Evolutionary conservation across 1,284 basidiomycete genomes (phyloP).

Genomic region (Irpex rosettiformis): DNA sequence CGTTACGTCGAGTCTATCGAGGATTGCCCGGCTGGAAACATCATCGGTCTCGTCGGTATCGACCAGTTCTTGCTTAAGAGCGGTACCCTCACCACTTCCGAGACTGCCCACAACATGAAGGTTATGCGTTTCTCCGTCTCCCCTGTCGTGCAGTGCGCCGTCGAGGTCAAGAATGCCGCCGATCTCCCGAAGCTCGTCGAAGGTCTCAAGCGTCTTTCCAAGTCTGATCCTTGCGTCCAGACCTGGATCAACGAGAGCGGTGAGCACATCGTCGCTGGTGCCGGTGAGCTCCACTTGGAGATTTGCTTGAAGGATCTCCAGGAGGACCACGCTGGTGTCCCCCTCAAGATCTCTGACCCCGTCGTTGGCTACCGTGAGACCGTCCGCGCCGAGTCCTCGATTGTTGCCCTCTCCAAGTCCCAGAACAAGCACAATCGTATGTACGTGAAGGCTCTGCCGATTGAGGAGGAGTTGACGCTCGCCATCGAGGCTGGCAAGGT

Average conservation of each 20-base stretch:
- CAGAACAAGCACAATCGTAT: conserved; percentile 99
- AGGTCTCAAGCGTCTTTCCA: conserved; percentile 99
- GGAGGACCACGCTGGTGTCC: conserved; percentile 99
- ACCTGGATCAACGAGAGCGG: conserved; percentile 91
- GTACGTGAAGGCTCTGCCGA: conserved; percentile 89
- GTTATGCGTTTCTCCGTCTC: conserved; percentile 99
- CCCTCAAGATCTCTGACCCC: conserved; percentile 98
- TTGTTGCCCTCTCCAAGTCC: conserved; percentile 97
- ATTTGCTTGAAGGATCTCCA: conserved; percentile 99
- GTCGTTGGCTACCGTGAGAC: conserved; percentile 99
- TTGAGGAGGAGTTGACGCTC: conserved; percentile 92
- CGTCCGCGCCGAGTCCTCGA: conserved; percentile 93
- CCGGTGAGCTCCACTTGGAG: conserved; percentile 98
- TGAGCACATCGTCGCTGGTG: conserved; percentile 99
- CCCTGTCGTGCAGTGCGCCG: conserved; percentile 98
- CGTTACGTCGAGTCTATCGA: conserved; percentile 98
- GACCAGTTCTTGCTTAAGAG: conserved; percentile 99
- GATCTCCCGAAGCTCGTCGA: conserved; percentile 99
- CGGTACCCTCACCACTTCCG: conserved; percentile 95
- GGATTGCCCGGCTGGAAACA: conserved; percentile 99
- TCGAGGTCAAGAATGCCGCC: conserved; percentile 99
- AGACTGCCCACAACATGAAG: conserved; percentile 99
- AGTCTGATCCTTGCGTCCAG: conserved; percentile 99
- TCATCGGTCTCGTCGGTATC: conserved; percentile 98
- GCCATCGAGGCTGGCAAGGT: conserved; percentile 92